Base-by-base conservation (phyloP, 306 rosid species). In the Arachis stenosperma region DNA sequence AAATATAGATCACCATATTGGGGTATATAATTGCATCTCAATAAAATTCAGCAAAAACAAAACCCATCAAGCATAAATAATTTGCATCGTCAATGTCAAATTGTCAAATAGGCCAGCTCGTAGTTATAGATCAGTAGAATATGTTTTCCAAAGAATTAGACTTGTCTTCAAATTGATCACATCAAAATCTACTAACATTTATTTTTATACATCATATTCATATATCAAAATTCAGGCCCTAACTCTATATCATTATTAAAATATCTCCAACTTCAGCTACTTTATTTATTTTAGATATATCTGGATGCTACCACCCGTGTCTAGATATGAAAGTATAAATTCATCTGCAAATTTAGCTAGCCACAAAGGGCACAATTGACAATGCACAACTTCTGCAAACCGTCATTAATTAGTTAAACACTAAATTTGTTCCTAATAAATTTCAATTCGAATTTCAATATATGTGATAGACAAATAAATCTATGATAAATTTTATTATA, bases 351-450 rank as follows among this genome's bases (percentile, higher is more conserved):
- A 33, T 42, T 57, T 3, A 10, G 9, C 42, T 51, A 67, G 46
- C 9, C 11, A 5, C 0, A 2, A 47, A 63, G 88, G 83, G 79
- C 29, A 78, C 12, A 78, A 69, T 41, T 29, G 89, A 83, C 81
- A 84, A 77, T 75, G 14, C 1, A 12, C 13, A 9, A 48, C 51
- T 69, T 33, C 37, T 33, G 27, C 27, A 22, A 22, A 22, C 27
- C 27, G 27, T 22, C 27, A 22, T 22, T 22, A 22, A 22, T 22
- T 22, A 1, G 27, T 22, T 22, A 22, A 22, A 22, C 27, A 22
- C 27, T 22, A 22, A 22, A 22, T 22, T 22, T 22, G 27, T 22
- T 22, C 27, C 27, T 22, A 22, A 22, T 22, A 22, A 22, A 22
- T 22, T 22, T 22, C 27, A 22, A 22, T 1, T 22, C 27, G 27